phyloP scores from a whole-genome alignment of 257 asterid genomes.

The Scutellaria baicalensis region DNA sequence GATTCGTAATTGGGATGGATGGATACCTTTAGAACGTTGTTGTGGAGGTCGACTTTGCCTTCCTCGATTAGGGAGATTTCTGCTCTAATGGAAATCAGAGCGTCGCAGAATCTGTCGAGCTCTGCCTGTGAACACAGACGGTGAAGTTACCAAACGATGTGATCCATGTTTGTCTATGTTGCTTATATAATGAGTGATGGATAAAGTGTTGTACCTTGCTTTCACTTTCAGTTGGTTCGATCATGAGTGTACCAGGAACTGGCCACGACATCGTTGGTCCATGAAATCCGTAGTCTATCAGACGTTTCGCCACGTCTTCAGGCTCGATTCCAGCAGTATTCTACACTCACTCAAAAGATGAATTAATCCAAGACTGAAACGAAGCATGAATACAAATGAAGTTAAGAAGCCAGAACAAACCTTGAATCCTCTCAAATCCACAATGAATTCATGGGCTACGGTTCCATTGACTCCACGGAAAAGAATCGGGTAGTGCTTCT shows the following conservation, averaged over 20 bases:
- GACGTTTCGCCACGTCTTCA: constrained; percentile 98
- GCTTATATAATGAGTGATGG: neutral
- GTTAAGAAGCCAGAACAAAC: constrained; percentile 25
- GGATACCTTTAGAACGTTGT: constrained; percentile 88
- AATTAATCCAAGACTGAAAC: neutral
- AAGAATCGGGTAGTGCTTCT: constrained; percentile 84
- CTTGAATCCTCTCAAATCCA: constrained; percentile 91
- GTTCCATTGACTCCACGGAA: constrained; percentile 98
- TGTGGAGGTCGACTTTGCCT: constrained; percentile 69
- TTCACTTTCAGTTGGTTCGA: constrained; percentile 98
- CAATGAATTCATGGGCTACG: constrained; percentile 85
- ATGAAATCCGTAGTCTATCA: constrained; percentile 95
- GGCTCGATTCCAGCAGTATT: constrained; percentile 96
- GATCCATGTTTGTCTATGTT: neutral
- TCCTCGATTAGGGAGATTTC: constrained; percentile 81
- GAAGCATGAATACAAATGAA: neutral
- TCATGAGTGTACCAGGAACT: constrained; percentile 97
- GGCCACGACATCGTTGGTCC: constrained; percentile 99
- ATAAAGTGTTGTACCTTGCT: constrained; percentile 63
- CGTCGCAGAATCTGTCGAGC: constrained; percentile 83
- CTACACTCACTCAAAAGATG: constrained; percentile 28
- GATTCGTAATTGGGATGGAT: too few species aligned
- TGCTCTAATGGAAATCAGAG: constrained; percentile 89
- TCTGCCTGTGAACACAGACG: constrained; percentile 56
- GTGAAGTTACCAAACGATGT: neutral